Evolutionary conservation across 331 rosid genomes (phyloP), one percentile per base, ranked within the genome.

Genomic region (Rhamnella rubrinervis): DNA sequence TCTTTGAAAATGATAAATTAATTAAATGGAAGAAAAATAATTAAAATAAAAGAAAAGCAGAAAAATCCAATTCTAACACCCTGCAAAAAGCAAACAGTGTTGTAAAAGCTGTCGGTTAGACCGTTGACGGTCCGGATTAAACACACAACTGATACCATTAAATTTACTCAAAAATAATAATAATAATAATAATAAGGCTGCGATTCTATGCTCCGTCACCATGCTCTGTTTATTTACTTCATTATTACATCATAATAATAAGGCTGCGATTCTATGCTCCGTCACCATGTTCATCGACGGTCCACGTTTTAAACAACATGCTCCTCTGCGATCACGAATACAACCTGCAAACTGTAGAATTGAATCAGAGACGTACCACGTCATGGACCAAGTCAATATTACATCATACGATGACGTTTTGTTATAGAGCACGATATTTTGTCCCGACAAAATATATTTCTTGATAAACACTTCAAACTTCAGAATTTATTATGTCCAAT

Each of bases 51-150:
- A 50, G 17, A 38, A 53, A 60, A 10, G 62, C 52, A 31, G 77
- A 73, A 56, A 53, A 55, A 40, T 51, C 68, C 65, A 74, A 66
- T 21, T 49, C 72, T 37, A 59, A 59, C 55, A 55, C 55, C 47
- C 71, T 68, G 74, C 59, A 68, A 57, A 75, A 76, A 76, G 75
- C 66, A 16, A 73, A 65, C 52, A 66, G 67, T 66, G 66, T 14
- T 56, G 7, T 61, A 49, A 66, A 65, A 66, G 52, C 47, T 57
- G 75, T 76, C 66, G 55, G 66, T 47, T 56, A 35, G 80, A 63
- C 71, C 75, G 75, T 76, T 76, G 75, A 63, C 75, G 39, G 64
- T 19, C 61, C 53, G 6, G 21, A 8, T 26, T 2, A 18, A 44
- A 39, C 65, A 68, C 49, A 59, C 59, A 55, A 74, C 49, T 41